Evolutionary conservation across 2,329 filamentous ascomycete species (phyloP).

Genomic region (Metarhizium guizhouense): DNA sequence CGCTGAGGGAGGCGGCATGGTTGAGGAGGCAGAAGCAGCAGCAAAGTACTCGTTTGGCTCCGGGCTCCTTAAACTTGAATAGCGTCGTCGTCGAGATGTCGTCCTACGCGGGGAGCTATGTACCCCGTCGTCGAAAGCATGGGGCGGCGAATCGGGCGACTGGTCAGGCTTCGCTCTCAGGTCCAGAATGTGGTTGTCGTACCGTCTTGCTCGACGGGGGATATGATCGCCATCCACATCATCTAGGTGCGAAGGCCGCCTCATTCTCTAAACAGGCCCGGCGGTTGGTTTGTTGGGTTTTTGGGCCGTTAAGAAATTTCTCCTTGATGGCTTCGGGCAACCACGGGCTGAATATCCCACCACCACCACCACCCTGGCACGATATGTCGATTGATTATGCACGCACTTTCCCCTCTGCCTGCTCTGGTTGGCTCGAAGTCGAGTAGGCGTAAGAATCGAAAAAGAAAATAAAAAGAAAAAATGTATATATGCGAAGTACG

Average conservation of each 20-base stretch:
- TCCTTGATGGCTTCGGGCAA: not conserved
- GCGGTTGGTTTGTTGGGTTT: slow-evolving; percentile 15
- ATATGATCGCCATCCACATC: slow-evolving; percentile 17
- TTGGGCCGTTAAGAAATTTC: slow-evolving; percentile 11
- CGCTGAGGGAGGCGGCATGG: slow-evolving; percentile 19
- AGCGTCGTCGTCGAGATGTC: slow-evolving; percentile 14
- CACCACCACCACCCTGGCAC: not conserved
- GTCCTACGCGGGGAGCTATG: slow-evolving; percentile 23
- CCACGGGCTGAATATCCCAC: not conserved
- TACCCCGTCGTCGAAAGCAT: slow-evolving; percentile 18
- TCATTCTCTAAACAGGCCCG: slow-evolving; percentile 19
- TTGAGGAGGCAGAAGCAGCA: slow-evolving; percentile 5
- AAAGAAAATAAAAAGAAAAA: not conserved
- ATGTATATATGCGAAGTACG: not conserved
- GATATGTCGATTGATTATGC: not conserved
- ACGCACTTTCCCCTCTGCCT: not conserved
- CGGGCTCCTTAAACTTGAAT: slow-evolving; percentile 14
- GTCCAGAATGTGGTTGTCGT: slow-evolving; percentile 9
- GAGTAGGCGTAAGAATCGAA: not conserved
- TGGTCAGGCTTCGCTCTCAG: slow-evolving; percentile 9
- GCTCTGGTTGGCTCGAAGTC: not conserved
- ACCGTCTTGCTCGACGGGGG: slow-evolving; percentile 18
- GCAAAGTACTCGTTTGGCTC: slow-evolving; percentile 15
- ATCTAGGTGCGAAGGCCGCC: slow-evolving; percentile 22
- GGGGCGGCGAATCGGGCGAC: slow-evolving; percentile 18